Base-by-base conservation (phyloP, 2,329 filamentous ascomycete species). In the Alternaria alternata region DNA sequence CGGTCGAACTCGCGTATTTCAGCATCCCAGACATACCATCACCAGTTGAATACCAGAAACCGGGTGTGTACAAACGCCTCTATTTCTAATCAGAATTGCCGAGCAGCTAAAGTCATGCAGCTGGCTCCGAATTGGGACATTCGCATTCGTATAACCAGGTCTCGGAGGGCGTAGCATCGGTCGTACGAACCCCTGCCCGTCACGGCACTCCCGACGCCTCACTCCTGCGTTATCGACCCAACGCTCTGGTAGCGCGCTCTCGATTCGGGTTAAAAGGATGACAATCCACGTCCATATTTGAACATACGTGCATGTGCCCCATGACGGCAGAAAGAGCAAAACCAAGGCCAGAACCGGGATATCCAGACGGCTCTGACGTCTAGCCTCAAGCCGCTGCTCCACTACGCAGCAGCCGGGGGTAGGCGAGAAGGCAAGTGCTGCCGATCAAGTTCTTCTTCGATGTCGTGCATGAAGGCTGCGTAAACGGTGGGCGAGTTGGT, bases 191-290 rank as follows among this genome's bases (percentile, higher is more conserved):
- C 56, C 56, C 41, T 48, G 56, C 46, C 42, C 9, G 46, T 41
- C 34, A 18, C 28, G 44, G 46, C 28, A 51, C 56, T 54, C 47
- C 42, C 39, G 30, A 36, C 38, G 48, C 59, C 52, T 62, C 52
- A 64, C 34, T 57, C 52, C 32, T 57, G 55, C 59, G 32, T 59
- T 54, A 62, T 62, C 49, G 62, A 62, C 30, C 59, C 62, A 47
- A 32, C 22, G 41, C 18, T 30, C 32, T 53, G 59, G 62, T 62
- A 62, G 44, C 55, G 51, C 54, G 48, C 55, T 28, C 41, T 46
- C 48, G n/a, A 46, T 34, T 43, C 28, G 51, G 36, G 12, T 43
- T 22, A 39, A 47, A 47, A 47, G 42, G 34, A 28, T 20, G 46
- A 18, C 34, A 20, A 26, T 22, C 28, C 34, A 58, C 42, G 48